Base-by-base conservation (phyloP, 108 stramenopile species). In the Cyclotella cryptica region DNA sequence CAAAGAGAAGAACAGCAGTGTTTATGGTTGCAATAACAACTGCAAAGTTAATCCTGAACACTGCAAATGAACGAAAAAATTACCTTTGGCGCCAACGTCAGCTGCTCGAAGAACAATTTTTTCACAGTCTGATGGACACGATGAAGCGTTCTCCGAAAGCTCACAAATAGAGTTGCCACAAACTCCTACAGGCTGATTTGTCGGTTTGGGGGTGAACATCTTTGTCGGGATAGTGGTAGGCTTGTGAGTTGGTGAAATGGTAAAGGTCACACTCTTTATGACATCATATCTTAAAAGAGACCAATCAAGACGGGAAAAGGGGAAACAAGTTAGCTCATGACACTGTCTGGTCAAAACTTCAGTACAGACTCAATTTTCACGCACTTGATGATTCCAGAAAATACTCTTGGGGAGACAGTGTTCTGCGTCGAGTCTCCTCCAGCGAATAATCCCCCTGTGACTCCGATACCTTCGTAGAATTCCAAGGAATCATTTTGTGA, bases 391-490 rank as follows among this genome's bases (percentile, higher is more conserved):
- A 9, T 26, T 0, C 65, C 65, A 47, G 43, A 14, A 45, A 66
- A 66, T 24, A 66, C 65, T 24, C 65, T 45, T 21, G 45, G 65
- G 10, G 65, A 47, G 13, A 47, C 43, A 26, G 12, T 15, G 17
- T 41, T 62, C 15, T 42, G 35, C 8, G 29, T 1, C 3, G 35
- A 15, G 35, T 62, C 19, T 39, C 61, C 61, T 3, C 24, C 65
- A 45, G 43, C 26, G 24, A 66, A 66, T 41, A 62, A 62, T 35
- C 24, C 24, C 4, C 28, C 35, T 28, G 58, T 8, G 10, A 69
- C 30, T 7, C 67, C 67, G 15, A 53, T 35, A 28, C 67, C 67
- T 39, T 53, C 67, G 22, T 69, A 69, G n/a, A 53, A 53, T 42
- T 69, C 67, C 26, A 69, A 18, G 7, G 49, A 26, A 42, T 53